phyloP scores from a whole-genome alignment of 192 early-diverging fungal species.

The Coemansia sp. region DNA sequence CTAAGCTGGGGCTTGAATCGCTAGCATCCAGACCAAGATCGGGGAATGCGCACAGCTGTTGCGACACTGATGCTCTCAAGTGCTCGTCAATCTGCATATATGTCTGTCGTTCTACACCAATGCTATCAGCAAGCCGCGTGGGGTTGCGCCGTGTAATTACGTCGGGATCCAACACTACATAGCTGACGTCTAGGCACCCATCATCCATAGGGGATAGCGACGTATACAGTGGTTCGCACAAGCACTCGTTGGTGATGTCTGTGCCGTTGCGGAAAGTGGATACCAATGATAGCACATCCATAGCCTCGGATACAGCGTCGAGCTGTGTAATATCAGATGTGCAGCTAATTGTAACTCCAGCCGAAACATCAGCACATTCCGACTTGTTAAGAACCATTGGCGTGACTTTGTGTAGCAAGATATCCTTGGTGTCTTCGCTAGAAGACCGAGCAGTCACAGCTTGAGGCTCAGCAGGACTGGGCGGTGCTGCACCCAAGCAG shows the following conservation, averaged over 20 bases:
- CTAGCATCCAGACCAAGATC: background rate
- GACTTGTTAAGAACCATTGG: background rate
- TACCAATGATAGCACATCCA: slow-evolving; percentile 36
- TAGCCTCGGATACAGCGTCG: slow-evolving; percentile 3
- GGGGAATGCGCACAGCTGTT: background rate
- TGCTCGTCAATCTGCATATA: slow-evolving; percentile 5
- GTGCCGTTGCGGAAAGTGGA: background rate
- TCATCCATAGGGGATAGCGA: slow-evolving; percentile 26
- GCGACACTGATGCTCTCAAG: background rate
- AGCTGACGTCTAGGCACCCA: slow-evolving; percentile 40
- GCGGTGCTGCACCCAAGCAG: background rate
- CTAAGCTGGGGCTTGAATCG: background rate
- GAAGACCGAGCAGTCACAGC: background rate
- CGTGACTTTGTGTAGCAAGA: background rate
- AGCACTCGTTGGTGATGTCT: slow-evolving; percentile 18
- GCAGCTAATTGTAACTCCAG: background rate
- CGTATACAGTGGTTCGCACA: slow-evolving; percentile 32
- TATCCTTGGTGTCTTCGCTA: background rate
- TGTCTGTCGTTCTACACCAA: slow-evolving; percentile 6
- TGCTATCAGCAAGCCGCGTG: slow-evolving; percentile 21
- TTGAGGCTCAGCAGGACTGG: background rate
- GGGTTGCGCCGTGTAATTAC: slow-evolving; percentile 21
- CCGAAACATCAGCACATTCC: background rate
- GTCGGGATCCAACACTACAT: slow-evolving; percentile 31
- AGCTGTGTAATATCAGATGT: slow-evolving; percentile 8